Evolutionary conservation across 2,329 filamentous ascomycete genomes (phyloP).

Genomic region (Claviceps maximensis): DNA sequence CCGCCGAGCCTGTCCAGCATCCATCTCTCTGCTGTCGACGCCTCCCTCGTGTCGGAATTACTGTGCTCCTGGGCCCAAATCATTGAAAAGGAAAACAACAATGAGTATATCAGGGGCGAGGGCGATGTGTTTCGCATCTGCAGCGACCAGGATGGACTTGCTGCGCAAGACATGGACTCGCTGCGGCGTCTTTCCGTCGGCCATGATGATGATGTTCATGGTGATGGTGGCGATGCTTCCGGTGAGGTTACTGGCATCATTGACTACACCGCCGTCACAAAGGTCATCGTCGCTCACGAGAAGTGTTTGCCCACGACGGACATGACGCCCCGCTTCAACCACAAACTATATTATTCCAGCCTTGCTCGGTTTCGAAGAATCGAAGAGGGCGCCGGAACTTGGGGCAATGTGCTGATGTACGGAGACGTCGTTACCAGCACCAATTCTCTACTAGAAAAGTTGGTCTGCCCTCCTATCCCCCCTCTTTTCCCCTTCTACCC

Average conservation of each 20-base stretch:
- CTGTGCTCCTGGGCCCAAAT: constrained; percentile 54
- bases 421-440: constrained; percentile 90
- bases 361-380: constrained; percentile 50
- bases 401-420: constrained; percentile 71
- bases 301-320: constrained; percentile 52
- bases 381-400: constrained; percentile 46
- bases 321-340: constrained; percentile 76
- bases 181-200: constrained; percentile 33
- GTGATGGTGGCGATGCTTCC: background rate
- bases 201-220: constrained; percentile 3
- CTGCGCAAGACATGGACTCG: constrained; percentile 33
- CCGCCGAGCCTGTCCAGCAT: constrained; percentile 71
- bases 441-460: constrained; percentile 86
- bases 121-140: constrained; percentile 74
- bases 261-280: constrained; percentile 62
- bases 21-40: constrained; percentile 61
- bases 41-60: constrained; percentile 52
- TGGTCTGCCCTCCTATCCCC: constrained; percentile 9
- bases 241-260: constrained; percentile 43
- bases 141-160: constrained; percentile 48
- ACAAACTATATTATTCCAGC: constrained; percentile 62
- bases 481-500: background rate
- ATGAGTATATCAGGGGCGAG: constrained; percentile 65
- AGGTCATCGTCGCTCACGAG: constrained; percentile 63
- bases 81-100: constrained; percentile 49